phyloP scores from a whole-genome alignment of 1,284 basidiomycete genomes.

The Boletus smithii region DNA sequence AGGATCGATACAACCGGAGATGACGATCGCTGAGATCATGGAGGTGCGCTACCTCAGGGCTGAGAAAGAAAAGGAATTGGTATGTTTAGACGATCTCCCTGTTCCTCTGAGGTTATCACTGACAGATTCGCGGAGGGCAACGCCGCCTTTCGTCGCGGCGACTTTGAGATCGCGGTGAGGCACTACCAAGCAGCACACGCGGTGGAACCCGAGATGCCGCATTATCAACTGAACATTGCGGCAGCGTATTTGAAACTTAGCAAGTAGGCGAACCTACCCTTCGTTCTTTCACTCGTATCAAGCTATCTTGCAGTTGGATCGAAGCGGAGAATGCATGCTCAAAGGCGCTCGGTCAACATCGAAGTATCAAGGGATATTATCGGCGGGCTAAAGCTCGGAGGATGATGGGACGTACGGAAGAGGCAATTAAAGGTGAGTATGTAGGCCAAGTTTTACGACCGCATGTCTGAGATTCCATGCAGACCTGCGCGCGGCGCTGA shows the following conservation, averaged over 20 bases:
- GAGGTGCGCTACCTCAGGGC: constrained; percentile 66
- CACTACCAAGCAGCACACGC: constrained; percentile 55
- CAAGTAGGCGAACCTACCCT: constrained; percentile 44
- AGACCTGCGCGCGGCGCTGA: constrained; percentile 60
- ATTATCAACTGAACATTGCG: constrained; percentile 69
- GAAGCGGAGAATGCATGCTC: constrained; percentile 66
- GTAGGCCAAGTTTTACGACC: background rate
- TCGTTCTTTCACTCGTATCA: constrained; percentile 13
- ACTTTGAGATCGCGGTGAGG: constrained; percentile 51
- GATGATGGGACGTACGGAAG: constrained; percentile 54
- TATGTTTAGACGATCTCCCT: constrained; percentile 27
- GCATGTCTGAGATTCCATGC: constrained; percentile 2
- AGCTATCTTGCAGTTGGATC: constrained; percentile 50
- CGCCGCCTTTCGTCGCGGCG: constrained; percentile 55
- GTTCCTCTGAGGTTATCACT: background rate
- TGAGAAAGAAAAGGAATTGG: constrained; percentile 64
- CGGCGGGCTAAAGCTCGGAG: constrained; percentile 60
- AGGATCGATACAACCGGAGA: constrained; percentile 41
- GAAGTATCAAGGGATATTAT: constrained; percentile 62
- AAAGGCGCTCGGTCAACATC: constrained; percentile 56
- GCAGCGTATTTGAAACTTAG: constrained; percentile 63
- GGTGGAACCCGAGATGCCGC: constrained; percentile 65
- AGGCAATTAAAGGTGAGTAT: constrained; percentile 55
- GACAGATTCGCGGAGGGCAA: constrained; percentile 50
- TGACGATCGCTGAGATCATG: constrained; percentile 67